These are phyloP conservation scores for Mortierella antarctica DNA, from an alignment of 192 early-diverging fungal species.

Conservation along the genomic window DNA sequence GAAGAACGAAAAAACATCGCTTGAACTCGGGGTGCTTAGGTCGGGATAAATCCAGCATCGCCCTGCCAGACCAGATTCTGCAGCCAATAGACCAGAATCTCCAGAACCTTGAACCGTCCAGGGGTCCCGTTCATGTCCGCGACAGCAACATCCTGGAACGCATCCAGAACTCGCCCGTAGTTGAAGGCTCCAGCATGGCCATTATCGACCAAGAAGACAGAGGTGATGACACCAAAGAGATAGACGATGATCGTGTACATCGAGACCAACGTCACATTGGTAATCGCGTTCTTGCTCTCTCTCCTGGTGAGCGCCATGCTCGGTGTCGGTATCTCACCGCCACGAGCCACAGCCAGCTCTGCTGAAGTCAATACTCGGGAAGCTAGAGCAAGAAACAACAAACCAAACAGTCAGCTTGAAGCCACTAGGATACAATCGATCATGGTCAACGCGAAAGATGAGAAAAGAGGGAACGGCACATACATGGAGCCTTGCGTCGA, in stretches of 20 bases:
- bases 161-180: slow-evolving; percentile 42
- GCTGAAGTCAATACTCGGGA: slow-evolving; percentile 18
- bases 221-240: slow-evolving; percentile 42
- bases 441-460: background rate
- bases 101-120: slow-evolving; percentile 44
- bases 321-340: background rate
- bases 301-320: slow-evolving; percentile 24
- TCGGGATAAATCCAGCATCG: slow-evolving; percentile 37
- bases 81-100: slow-evolving; percentile 45
- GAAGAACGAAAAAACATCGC: background rate
- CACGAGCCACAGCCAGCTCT: background rate
- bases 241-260: slow-evolving; percentile 52
- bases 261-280: slow-evolving; percentile 40
- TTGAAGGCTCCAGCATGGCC: slow-evolving; percentile 14
- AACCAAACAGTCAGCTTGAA: background rate
- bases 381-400: slow-evolving; percentile 14
- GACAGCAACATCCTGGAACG: slow-evolving; percentile 15
- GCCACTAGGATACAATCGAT: background rate
- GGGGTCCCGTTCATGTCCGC: slow-evolving; percentile 23
- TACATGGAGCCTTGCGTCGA: slow-evolving; percentile 35
- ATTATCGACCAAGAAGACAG: slow-evolving; percentile 50
- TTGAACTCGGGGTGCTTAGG: background rate
- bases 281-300: slow-evolving; percentile 34
- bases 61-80: slow-evolving; percentile 50
- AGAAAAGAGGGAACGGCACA: background rate